Evolutionary conservation across 768 basidiomycete genomes (phyloP).

Genomic region (Lactarius trivialis): DNA sequence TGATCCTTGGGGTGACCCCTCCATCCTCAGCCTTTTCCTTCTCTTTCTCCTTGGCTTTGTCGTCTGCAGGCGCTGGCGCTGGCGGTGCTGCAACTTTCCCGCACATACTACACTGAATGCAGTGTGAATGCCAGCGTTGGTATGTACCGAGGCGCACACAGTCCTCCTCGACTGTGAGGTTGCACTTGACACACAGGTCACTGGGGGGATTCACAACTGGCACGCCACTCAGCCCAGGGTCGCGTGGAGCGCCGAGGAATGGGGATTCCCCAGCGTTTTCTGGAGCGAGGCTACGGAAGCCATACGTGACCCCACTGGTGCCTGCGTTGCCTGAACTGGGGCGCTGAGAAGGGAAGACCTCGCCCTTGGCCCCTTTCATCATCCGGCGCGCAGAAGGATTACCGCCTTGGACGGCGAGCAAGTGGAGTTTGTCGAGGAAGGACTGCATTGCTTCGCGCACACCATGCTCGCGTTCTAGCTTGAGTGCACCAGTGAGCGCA

Average conservation of each 20-base stretch:
- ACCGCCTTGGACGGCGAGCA: constrained; percentile 80
- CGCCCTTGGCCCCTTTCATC: constrained; percentile 69
- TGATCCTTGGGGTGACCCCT: constrained; percentile 49
- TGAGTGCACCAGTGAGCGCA: constrained; percentile 90
- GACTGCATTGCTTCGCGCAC: constrained; percentile 77
- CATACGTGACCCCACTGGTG: constrained; percentile 85
- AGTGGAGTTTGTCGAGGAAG: constrained; percentile 89
- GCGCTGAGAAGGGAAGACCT: constrained; percentile 35
- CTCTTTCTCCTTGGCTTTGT: constrained; percentile 44
- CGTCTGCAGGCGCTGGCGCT: constrained; percentile 44
- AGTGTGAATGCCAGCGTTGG: constrained; percentile 93
- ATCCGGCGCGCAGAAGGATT: constrained; percentile 72
- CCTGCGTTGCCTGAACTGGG: constrained; percentile 52
- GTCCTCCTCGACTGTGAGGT: constrained; percentile 91
- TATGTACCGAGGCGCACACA: constrained; percentile 94
- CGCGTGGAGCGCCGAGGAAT: constrained; percentile 45
- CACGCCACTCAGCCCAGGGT: constrained; percentile 43
- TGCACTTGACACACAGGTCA: constrained; percentile 88
- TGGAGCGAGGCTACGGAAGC: constrained; percentile 86
- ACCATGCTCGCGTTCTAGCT: constrained; percentile 86
- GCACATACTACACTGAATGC: constrained; percentile 79
- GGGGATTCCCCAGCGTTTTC: constrained; percentile 88
- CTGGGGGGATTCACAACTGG: constrained; percentile 69
- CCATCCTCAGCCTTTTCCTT: constrained; percentile 36
- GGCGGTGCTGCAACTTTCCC: constrained; percentile 68